These are phyloP conservation scores for Trichoderma reesei DNA, from an alignment of 495 filamentous ascomycete genomes.

Conservation along the genomic window DNA sequence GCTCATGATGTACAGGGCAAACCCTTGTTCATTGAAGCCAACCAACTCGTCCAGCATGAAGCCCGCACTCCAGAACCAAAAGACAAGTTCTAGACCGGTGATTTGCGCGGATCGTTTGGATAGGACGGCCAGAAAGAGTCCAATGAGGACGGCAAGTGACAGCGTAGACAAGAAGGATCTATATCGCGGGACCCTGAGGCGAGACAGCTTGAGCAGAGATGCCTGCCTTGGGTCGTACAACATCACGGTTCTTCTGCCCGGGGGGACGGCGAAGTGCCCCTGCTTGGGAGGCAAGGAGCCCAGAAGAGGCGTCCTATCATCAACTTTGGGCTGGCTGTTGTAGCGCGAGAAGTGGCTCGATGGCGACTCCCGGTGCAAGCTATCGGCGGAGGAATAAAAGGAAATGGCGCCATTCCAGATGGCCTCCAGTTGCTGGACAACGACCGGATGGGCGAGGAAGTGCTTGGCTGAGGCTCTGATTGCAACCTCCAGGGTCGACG, in stretches of 20 bases:
- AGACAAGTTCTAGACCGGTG: constrained; percentile 70
- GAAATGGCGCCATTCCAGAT: constrained; percentile 94
- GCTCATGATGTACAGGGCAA: constrained; percentile 90
- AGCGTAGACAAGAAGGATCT: constrained; percentile 78
- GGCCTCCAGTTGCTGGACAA: constrained; percentile 85
- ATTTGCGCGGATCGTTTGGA: constrained; percentile 60
- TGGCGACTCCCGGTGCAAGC: constrained; percentile 51
- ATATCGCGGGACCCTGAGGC: constrained; percentile 82
- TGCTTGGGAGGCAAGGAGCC: constrained; percentile 31
- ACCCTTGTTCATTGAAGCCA: constrained; percentile 86
- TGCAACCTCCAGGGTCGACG: constrained; percentile 82
- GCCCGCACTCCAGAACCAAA: constrained; percentile 95
- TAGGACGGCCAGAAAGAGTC: constrained; percentile 73
- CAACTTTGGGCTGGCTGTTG: constrained; percentile 19
- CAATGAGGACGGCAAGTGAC: constrained; percentile 70
- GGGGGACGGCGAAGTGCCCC: constrained; percentile 24
- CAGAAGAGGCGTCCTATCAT: constrained; percentile 32
- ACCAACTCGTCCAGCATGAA: constrained; percentile 96
- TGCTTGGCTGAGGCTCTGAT: constrained; percentile 84
- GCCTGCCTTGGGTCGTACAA: constrained; percentile 87
- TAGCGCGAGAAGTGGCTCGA: constrained; percentile 12
- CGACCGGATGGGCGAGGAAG: constrained; percentile 79
- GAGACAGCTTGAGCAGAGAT: constrained; percentile 80
- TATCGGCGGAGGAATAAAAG: constrained; percentile 79
- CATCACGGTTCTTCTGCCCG: constrained; percentile 61